These are phyloP conservation scores for Boletellus sp. DNA, from an alignment of 768 basidiomycete genomes.

Conservation along the genomic window DNA sequence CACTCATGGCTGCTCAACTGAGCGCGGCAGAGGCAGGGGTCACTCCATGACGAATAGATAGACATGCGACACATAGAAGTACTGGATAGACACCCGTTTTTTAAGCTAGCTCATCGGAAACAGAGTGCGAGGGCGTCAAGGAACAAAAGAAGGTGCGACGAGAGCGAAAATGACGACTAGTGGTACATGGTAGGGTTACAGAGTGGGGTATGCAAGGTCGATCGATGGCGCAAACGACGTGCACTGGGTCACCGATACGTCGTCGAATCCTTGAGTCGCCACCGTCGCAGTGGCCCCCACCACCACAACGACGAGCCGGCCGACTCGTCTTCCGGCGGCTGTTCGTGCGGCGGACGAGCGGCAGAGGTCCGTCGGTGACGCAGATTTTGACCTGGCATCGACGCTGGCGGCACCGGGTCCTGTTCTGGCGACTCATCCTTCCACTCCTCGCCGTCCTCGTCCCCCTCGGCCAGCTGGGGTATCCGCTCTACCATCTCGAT, in stretches of 20 bases:
- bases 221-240: too few species aligned
- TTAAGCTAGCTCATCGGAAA: slow-evolving; percentile 10
- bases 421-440: slow-evolving; percentile 4
- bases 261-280: slow-evolving; percentile 77
- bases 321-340: not conserved
- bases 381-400: too few species aligned
- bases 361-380: too few species aligned
- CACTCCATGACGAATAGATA: not conserved
- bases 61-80: not conserved
- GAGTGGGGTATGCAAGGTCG: too few species aligned
- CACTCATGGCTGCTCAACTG: slow-evolving; percentile 87
- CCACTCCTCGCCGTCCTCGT: slow-evolving; percentile 23
- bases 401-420: not conserved
- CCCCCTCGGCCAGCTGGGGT: slow-evolving; percentile 1
- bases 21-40: slow-evolving; percentile 39
- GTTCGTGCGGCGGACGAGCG: not conserved
- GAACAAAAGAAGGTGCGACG: not conserved
- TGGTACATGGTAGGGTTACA: slow-evolving; percentile 9
- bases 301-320: slow-evolving; percentile 57
- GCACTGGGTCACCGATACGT: slow-evolving; percentile 41
- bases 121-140: too few species aligned
- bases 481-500: not conserved
- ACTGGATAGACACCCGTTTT: not conserved
- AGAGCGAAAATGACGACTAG: not conserved
- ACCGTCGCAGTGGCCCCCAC: slow-evolving; percentile 74